These are phyloP conservation scores for Hammondia hammondi DNA, from an alignment of 169 alveolate genomes.

Conservation along the genomic window DNA sequence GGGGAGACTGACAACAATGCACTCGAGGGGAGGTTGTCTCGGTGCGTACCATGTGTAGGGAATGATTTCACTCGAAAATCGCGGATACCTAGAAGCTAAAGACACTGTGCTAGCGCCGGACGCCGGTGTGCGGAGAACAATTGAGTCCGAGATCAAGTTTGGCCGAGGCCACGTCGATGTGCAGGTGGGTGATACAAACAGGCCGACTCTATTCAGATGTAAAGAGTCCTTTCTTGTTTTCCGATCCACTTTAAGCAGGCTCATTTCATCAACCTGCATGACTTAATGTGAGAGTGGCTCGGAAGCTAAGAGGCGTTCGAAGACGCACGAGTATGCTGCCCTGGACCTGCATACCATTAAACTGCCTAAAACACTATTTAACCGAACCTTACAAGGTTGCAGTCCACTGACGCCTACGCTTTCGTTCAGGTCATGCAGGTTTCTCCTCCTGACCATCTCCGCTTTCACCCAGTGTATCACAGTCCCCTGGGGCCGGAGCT, in stretches of 20 bases:
- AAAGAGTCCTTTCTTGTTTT: too few relatives aligned
- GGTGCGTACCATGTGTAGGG: background rate
- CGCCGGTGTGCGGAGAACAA: background rate
- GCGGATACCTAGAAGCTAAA: background rate
- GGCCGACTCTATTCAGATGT: too few relatives aligned
- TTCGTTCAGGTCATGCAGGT: background rate
- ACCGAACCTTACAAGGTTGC: too few relatives aligned
- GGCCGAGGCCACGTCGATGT: background rate
- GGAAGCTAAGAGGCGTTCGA: too few relatives aligned
- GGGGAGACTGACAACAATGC: too few relatives aligned
- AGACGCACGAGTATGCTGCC: too few relatives aligned
- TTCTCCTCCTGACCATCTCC: conserved; percentile 1
- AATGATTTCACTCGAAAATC: background rate
- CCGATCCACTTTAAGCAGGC: too few relatives aligned
- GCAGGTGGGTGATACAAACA: background rate
- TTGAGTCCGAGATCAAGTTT: background rate
- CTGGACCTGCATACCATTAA: too few relatives aligned
- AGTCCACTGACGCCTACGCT: background rate
- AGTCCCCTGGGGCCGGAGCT: conserved; percentile 1
- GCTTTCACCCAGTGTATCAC: background rate
- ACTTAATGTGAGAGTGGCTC: too few relatives aligned
- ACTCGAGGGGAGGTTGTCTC: background rate
- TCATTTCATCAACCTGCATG: too few relatives aligned
- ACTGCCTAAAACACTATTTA: too few relatives aligned
- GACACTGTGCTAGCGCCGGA: conserved; percentile 22